Percentiles rank a stretch among this genome's conserved stretches.
Conservation (phyloP, 2,329 filamentous ascomycete genomes). For the Eurotiales sp. region DNA sequence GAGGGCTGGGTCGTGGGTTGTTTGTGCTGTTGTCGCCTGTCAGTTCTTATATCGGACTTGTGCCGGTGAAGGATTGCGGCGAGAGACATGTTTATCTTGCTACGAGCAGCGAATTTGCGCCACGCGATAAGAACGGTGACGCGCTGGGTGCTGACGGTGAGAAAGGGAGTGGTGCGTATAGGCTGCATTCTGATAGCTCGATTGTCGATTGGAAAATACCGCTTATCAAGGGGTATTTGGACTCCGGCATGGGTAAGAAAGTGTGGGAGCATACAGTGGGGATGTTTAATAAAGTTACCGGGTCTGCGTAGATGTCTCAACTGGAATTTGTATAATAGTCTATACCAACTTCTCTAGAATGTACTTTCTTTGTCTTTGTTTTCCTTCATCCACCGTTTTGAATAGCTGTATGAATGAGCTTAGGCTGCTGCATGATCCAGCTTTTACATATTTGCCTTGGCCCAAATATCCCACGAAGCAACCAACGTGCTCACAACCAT, state of each 20-base stretch:
- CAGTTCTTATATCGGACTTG: slow-evolving; percentile 9
- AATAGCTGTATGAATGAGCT: not conserved
- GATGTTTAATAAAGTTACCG: slow-evolving; percentile 15
- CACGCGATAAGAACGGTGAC: slow-evolving; percentile 9
- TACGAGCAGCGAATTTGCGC: slow-evolving; percentile 16
- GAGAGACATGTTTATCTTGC: slow-evolving; percentile 22
- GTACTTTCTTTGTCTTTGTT: not conserved
- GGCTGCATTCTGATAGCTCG: slow-evolving; percentile 18
- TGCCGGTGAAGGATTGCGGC: slow-evolving; percentile 19
- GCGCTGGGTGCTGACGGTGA: slow-evolving; percentile 17
- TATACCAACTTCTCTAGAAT: not conserved
- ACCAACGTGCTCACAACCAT: slow-evolving; percentile 62
- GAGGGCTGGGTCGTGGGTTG: not conserved
- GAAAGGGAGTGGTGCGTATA: slow-evolving; percentile 20
- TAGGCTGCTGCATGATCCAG: not conserved
- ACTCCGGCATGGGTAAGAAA: slow-evolving; percentile 17
- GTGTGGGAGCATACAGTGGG: slow-evolving; percentile 21
- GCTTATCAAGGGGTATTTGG: slow-evolving; percentile 15
- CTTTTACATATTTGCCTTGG: slow-evolving; percentile 7
- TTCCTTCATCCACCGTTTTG: not conserved
- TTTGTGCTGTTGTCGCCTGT: slow-evolving; percentile 15
- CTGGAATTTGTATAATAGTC: not conserved
- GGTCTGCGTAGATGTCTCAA: not conserved
- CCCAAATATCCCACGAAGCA: slow-evolving; percentile 61
- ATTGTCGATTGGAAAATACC: slow-evolving; percentile 12